These are phyloP conservation scores for Bimuria novae-zelandiae DNA, from an alignment of 2,329 filamentous ascomycete species.

Conservation along the genomic window DNA sequence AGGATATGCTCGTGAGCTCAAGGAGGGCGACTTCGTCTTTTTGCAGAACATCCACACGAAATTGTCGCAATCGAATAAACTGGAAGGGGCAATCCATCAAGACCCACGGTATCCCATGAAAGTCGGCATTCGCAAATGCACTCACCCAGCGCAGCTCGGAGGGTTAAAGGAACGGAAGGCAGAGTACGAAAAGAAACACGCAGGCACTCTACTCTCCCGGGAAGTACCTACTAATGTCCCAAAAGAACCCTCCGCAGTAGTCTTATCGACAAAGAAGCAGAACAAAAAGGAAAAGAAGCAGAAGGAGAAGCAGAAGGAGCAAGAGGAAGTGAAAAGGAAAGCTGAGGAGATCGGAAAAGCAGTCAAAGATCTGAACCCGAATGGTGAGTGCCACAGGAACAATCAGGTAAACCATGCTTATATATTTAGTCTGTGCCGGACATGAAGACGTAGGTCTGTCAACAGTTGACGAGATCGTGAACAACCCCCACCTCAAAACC, in stretches of 20 bases:
- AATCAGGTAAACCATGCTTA: constrained; percentile 13
- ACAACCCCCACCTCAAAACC: constrained; percentile 49
- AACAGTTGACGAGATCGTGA: constrained; percentile 53
- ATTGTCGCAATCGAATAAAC: constrained; percentile 51
- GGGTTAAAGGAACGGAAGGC: constrained; percentile 66
- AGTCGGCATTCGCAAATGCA: constrained; percentile 62
- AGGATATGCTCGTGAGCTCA: constrained; percentile 60
- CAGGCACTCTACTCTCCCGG: constrained; percentile 4
- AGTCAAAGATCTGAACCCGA: constrained; percentile 30
- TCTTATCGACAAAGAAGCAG: constrained; percentile 44
- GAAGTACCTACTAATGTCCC: constrained; percentile 16
- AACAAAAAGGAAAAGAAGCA: constrained; percentile 41
- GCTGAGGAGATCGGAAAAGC: constrained; percentile 6
- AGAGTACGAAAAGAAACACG: constrained; percentile 58
- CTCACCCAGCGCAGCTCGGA: constrained; percentile 52
- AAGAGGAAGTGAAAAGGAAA: constrained; percentile 29
- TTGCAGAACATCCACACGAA: constrained; percentile 77
- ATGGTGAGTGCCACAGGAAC: neutral
- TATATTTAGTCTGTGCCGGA: constrained; percentile 52
- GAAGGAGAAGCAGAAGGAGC: constrained; percentile 40
- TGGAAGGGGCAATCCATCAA: constrained; percentile 74
- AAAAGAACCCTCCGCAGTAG: constrained; percentile 24
- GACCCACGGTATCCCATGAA: constrained; percentile 60
- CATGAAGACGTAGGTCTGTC: constrained; percentile 44
- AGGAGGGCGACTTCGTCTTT: constrained; percentile 64